Evolutionary conservation across 208 protist species (phyloP), one percentile per base, ranked within the genome.

Genomic region (Spongospora subterranea): DNA sequence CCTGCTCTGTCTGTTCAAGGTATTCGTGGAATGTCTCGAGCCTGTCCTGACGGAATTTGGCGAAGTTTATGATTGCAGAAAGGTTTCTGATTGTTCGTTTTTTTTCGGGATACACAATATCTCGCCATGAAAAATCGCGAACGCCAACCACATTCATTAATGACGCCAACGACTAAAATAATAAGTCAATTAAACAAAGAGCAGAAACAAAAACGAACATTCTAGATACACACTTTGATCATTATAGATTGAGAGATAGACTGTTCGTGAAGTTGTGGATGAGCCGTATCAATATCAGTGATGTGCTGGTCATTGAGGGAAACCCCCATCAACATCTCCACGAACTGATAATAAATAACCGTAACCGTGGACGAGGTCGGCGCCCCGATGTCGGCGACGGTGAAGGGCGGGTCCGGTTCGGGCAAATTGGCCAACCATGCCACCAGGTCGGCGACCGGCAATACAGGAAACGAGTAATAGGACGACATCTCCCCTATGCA

Each of bases 181-280:
- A 11, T 88, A 1, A 11, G 13, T 11, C 71, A 40, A 35, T 1
- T 35, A 35, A 35, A 40, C 71, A n/a, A 46, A 39, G 11, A 24
- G 46, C 11, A 11, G 1, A 65, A 50, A n/a, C 40, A 60, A 38
- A 39, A n/a, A 0, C n/a, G 13, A 38, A 32, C 17, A 20, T 32
- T 45, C 13, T 45, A 24, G 46, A 45, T 43, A 45, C 88, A 54
- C 35, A 45, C 88, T 13, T 45, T 54, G 38, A 89, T 0, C 45
- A 54, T 89, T 39, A 24, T 29, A 39, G n/a, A 66, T 29, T 40
- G 54, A 0, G 77, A 41, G 77, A 92, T 39, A 0, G 90, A 92
- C 0, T 92, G 40, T 41, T 92, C 90, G 90, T 92, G 90, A n/a
- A 92, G 90, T 88, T 92, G 77, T 41, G 90, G 90, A 38, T 66